Conservation (phyloP, 2,329 filamentous ascomycete genomes). For the Xylaria multiplex region DNA sequence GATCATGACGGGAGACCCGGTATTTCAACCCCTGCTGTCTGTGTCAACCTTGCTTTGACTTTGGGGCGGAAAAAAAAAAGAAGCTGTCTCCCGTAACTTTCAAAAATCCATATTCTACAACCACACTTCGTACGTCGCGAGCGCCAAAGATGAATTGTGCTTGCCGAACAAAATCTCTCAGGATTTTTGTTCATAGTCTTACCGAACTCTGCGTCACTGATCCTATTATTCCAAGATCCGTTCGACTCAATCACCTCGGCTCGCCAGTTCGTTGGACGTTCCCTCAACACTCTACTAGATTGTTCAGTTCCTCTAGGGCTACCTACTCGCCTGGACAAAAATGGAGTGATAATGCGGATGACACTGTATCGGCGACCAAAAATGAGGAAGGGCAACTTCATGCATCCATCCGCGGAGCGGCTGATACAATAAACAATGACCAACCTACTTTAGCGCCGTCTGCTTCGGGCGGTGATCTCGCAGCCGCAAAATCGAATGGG, state of each 20-base stretch:
- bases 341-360: background rate
- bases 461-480: conserved; percentile 34
- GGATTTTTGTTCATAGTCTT: conserved; percentile 60
- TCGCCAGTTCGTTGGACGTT: conserved; percentile 30
- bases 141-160: conserved; percentile 57
- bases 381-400: conserved; percentile 2
- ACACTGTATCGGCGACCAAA: background rate
- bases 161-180: conserved; percentile 58
- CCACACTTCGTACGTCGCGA: background rate
- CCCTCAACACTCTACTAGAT: conserved; percentile 30
- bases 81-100: background rate
- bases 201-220: conserved; percentile 44
- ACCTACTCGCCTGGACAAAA: conserved; percentile 33
- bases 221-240: conserved; percentile 30
- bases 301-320: conserved; percentile 42
- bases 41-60: too few relatives aligned
- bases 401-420: background rate
- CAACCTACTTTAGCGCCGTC: conserved; percentile 19
- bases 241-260: conserved; percentile 30
- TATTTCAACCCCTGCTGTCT: too few relatives aligned
- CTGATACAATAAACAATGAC: conserved; percentile 20
- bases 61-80: conserved; percentile 4
- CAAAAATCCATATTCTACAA: background rate
- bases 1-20: too few relatives aligned
- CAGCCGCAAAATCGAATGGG: conserved; percentile 40